These are phyloP conservation scores for Chlorella sp. DNA, from an alignment of 139 green algal species.

Conservation along the genomic window DNA sequence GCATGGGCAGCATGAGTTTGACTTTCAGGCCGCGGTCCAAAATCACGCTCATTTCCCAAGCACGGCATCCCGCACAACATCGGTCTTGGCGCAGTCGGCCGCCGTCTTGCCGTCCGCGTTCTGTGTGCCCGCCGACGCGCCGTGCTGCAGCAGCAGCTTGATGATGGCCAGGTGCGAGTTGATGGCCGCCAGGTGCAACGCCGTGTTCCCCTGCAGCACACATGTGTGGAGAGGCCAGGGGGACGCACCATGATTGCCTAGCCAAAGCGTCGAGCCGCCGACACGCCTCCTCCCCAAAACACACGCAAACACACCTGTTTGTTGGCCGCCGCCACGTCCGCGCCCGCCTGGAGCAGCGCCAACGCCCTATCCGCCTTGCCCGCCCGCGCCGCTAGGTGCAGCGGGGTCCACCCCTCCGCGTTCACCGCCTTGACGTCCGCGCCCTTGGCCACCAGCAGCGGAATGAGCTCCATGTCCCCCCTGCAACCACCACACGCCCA, in stretches of 20 bases:
- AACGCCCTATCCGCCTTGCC: slow-evolving; percentile 32
- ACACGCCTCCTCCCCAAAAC: neutral
- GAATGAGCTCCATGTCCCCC: slow-evolving; percentile 4
- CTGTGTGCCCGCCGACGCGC: neutral
- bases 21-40: too few species aligned
- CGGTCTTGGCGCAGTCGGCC: slow-evolving; percentile 25
- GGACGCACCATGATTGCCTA: neutral
- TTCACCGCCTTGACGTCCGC: slow-evolving; percentile 15
- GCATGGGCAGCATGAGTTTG: too few species aligned
- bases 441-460: slow-evolving; percentile 30
- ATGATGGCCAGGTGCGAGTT: slow-evolving; percentile 20
- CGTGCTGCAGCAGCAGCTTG: slow-evolving; percentile 16
- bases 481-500: slow-evolving; percentile 16
- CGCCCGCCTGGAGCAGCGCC: slow-evolving; percentile 41
- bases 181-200: slow-evolving; percentile 30
- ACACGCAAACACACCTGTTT: slow-evolving; percentile 3
- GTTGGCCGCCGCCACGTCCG: slow-evolving; percentile 24
- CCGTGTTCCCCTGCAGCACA: slow-evolving; percentile 19
- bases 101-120: slow-evolving; percentile 30
- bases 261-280: neutral
- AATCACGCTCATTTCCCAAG: too few species aligned
- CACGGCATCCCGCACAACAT: neutral
- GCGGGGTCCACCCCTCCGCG: slow-evolving; percentile 46
- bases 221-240: neutral
- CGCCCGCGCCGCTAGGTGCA: slow-evolving; percentile 48